These are phyloP conservation scores for Phyllosticta citribraziliensis DNA, from an alignment of 2,329 filamentous ascomycete genomes.

Conservation along the genomic window DNA sequence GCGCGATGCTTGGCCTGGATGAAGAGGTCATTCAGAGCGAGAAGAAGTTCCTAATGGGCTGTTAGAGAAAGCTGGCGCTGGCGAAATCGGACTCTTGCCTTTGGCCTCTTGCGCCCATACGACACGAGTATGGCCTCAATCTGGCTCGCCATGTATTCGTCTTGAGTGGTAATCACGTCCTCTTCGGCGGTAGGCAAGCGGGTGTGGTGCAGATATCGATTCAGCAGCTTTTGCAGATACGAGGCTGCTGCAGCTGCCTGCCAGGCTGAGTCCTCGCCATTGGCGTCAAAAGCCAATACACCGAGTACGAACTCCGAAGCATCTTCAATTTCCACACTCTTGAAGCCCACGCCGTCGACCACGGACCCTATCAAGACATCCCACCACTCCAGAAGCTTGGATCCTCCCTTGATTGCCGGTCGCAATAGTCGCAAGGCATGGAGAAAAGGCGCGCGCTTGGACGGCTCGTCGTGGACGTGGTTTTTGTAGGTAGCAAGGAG, in stretches of 20 bases:
- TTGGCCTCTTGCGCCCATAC: slow-evolving; percentile 60
- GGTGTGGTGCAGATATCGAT: slow-evolving; percentile 34
- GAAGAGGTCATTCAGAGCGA: slow-evolving; percentile 55
- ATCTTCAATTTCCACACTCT: slow-evolving; percentile 55
- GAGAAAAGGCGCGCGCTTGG: slow-evolving; percentile 58
- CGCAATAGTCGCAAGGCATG: slow-evolving; percentile 55
- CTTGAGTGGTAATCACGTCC: slow-evolving; percentile 31
- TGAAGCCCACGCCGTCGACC: slow-evolving; percentile 47
- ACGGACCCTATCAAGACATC: slow-evolving; percentile 50
- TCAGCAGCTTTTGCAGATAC: slow-evolving; percentile 45
- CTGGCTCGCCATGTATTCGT: slow-evolving; percentile 39
- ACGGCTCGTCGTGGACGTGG: slow-evolving; percentile 47
- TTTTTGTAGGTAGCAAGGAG: slow-evolving; percentile 57
- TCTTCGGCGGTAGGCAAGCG: slow-evolving; percentile 27
- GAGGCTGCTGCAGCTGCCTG: slow-evolving; percentile 35
- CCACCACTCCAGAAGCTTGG: slow-evolving; percentile 63
- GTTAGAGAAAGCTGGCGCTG: neutral
- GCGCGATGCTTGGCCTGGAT: slow-evolving; percentile 54
- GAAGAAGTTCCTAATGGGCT: slow-evolving; percentile 51
- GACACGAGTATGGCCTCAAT: slow-evolving; percentile 43
- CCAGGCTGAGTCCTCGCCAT: slow-evolving; percentile 42
- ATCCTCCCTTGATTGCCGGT: slow-evolving; percentile 52
- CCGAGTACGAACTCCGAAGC: slow-evolving; percentile 55
- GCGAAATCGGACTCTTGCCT: slow-evolving; percentile 26
- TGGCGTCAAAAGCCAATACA: slow-evolving; percentile 53